Conservation (phyloP, 306 rosid genomes). For the Gastrolobium bilobum region DNA sequence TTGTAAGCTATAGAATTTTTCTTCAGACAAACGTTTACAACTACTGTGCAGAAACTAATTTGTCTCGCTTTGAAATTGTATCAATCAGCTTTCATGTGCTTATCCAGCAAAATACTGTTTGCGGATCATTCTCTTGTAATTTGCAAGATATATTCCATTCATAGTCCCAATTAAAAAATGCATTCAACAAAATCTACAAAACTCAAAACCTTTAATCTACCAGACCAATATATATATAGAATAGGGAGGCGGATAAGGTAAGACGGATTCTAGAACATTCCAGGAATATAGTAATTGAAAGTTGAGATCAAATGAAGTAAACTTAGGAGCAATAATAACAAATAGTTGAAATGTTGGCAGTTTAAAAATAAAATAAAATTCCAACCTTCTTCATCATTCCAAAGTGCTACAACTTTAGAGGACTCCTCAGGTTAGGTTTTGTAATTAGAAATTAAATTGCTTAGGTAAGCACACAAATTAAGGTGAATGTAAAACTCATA, state of each 20-base stretch:
- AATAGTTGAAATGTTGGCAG: conserved; percentile 22
- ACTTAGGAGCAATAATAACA: conserved; percentile 1
- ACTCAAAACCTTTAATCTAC: conserved; percentile 1
- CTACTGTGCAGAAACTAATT: conserved; percentile 28
- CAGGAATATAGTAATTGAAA: neutral
- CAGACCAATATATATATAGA: conserved; percentile 7
- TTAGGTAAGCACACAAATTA: conserved; percentile 49
- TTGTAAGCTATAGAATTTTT: conserved; percentile 38
- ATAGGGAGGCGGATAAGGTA: neutral
- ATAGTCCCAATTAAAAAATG: conserved; percentile 4
- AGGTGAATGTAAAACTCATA: too few species aligned
- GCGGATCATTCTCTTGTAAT: conserved; percentile 87
- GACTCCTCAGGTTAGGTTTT: conserved; percentile 97
- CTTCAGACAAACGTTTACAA: conserved; percentile 52
- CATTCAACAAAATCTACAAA: neutral
- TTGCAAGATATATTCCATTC: conserved; percentile 53
- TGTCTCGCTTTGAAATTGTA: conserved; percentile 29
- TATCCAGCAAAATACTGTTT: conserved; percentile 84
- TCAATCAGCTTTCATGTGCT: conserved; percentile 74
- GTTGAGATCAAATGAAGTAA: conserved; percentile 16
- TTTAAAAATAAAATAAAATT: conserved; percentile 12
- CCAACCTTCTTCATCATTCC: conserved; percentile 90
- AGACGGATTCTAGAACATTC: neutral
- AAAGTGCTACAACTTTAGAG: conserved; percentile 93
- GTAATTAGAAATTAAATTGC: conserved; percentile 52